Percentiles rank a stretch among this genome's conserved stretches.
phyloP scores from a whole-genome alignment of 1,284 basidiomycete genomes.

The Cryptococcus hybrid region DNA sequence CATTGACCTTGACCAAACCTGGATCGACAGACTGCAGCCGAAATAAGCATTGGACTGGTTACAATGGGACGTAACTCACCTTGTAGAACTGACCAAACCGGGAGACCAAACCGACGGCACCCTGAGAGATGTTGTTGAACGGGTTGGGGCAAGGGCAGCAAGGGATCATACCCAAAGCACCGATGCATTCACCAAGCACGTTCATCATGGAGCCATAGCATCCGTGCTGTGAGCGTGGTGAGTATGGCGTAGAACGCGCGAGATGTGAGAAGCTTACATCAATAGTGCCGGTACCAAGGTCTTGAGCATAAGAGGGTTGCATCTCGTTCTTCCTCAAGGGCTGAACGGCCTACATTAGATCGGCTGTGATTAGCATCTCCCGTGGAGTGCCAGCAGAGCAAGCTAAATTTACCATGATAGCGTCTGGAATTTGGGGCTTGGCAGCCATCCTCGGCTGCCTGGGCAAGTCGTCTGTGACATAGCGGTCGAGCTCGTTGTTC shows the following conservation, averaged over 20 bases:
- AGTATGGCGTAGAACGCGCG: background rate
- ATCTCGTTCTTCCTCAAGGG: slow-evolving; percentile 48
- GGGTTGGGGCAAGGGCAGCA: slow-evolving; percentile 70
- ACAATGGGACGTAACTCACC: slow-evolving; percentile 15
- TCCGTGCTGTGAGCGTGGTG: slow-evolving; percentile 62
- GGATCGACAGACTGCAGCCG: slow-evolving; percentile 70
- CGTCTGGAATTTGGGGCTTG: background rate
- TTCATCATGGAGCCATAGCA: slow-evolving; percentile 80
- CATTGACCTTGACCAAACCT: slow-evolving; percentile 86
- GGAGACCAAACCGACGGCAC: slow-evolving; percentile 85
- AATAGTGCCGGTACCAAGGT: slow-evolving; percentile 61
- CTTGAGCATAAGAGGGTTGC: slow-evolving; percentile 79
- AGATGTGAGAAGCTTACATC: slow-evolving; percentile 51
- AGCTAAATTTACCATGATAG: background rate
- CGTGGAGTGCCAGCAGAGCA: slow-evolving; percentile 5
- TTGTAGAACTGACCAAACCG: slow-evolving; percentile 95
- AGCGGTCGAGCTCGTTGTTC: slow-evolving; percentile 40
- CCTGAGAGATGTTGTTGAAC: slow-evolving; percentile 59
- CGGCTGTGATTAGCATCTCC: background rate
- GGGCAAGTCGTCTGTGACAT: slow-evolving; percentile 42
- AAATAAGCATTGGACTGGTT: background rate
- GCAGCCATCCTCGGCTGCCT: slow-evolving; percentile 25
- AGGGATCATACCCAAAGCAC: slow-evolving; percentile 60
- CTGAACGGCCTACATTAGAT: slow-evolving; percentile 39
- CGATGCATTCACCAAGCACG: slow-evolving; percentile 46